Evolutionary conservation across 2,329 filamentous ascomycete genomes (phyloP).

Genomic region (Talaromyces marneffei): DNA sequence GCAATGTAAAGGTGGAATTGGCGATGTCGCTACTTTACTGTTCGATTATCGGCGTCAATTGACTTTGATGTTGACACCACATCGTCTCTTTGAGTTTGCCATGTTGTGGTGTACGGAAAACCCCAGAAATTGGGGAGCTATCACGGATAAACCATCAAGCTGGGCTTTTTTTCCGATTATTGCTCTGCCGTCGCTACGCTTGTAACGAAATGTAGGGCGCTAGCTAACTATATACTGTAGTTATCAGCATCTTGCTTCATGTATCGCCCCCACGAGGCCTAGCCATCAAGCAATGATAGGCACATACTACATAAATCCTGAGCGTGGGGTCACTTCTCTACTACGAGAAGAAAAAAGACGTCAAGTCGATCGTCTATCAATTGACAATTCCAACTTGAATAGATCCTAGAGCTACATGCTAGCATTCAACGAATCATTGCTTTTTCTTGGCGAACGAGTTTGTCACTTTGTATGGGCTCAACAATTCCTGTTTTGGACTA

Average conservation of each 20-base stretch:
- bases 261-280: not conserved
- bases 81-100: not conserved
- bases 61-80: not conserved
- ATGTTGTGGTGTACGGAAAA: not conserved
- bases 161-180: not conserved
- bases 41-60: not conserved
- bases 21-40: conserved; percentile 5
- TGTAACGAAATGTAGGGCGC: not conserved
- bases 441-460: not conserved
- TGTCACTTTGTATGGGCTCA: not conserved
- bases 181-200: not conserved
- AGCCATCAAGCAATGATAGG: not conserved
- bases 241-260: not conserved
- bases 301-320: no score
- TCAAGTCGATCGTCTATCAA: not conserved
- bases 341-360: not conserved
- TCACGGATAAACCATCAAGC: not conserved
- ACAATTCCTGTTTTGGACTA: not conserved
- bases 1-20: not conserved
- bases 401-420: not conserved
- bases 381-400: not conserved
- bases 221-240: not conserved
- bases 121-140: not conserved
- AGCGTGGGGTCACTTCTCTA: not conserved
- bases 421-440: not conserved